Percentiles rank a stretch among this genome's conserved stretches.
These are phyloP conservation scores for Kurtzmaniella quercitrusa DNA, from an alignment of 1,139 yeast species.

Conservation along the genomic window DNA sequence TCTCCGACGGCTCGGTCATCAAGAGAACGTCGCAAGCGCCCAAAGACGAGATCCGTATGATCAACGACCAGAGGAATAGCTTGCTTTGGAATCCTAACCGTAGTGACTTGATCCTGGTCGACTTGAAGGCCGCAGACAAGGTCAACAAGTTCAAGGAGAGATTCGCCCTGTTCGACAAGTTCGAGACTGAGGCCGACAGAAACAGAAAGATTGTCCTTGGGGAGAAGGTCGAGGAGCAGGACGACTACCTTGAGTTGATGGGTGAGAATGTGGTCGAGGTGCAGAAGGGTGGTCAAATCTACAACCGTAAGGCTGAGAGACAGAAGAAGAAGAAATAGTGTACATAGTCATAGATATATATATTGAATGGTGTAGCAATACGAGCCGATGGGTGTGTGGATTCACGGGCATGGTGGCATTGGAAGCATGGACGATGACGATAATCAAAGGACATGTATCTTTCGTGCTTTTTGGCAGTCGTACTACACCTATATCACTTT, in stretches of 20 bases:
- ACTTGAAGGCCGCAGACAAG: slow-evolving; percentile 81
- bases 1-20: slow-evolving; percentile 90
- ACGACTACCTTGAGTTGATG: slow-evolving; percentile 55
- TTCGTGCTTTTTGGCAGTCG: too few relatives aligned
- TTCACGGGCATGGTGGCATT: too few relatives aligned
- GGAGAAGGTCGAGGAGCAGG: slow-evolving; percentile 13
- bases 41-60: slow-evolving; percentile 77
- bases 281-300: slow-evolving; percentile 58
- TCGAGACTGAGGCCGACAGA: slow-evolving; percentile 13
- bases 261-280: slow-evolving; percentile 61
- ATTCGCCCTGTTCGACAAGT: slow-evolving; percentile 50
- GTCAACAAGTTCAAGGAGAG: slow-evolving; percentile 80
- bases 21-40: slow-evolving; percentile 84
- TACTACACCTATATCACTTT: too few relatives aligned
- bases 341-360: slow-evolving; percentile 5
- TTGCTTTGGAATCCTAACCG: slow-evolving; percentile 86
- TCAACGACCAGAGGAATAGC: slow-evolving; percentile 83
- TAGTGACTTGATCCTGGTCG: slow-evolving; percentile 68
- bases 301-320: slow-evolving; percentile 43
- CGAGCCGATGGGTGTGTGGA: too few relatives aligned
- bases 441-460: too few relatives aligned
- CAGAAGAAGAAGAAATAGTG: slow-evolving; percentile 21
- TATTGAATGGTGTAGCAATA: background rate
- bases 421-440: too few relatives aligned
- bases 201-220: slow-evolving; percentile 14